Evolutionary conservation across 2,329 filamentous ascomycete species (phyloP).

Genomic region (Drechslerella coelobrocha): DNA sequence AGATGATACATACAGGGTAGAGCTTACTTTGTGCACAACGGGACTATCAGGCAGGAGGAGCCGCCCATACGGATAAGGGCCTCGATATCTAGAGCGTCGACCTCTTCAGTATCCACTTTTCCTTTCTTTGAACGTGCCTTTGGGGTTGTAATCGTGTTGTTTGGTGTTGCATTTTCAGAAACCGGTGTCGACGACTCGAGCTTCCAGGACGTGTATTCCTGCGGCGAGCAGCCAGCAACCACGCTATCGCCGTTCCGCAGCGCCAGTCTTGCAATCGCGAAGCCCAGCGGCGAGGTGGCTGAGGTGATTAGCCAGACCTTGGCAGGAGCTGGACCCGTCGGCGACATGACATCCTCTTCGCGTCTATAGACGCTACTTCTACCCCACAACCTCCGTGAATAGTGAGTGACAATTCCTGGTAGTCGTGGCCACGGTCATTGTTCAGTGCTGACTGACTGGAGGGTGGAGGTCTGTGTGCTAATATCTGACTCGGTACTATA

Average conservation of each 20-base stretch:
- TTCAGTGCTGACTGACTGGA: neutral
- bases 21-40: constrained; percentile 52
- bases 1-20: neutral
- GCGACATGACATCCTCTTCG: constrained; percentile 28
- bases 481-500: neutral
- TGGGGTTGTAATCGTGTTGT: constrained; percentile 24
- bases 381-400: constrained; percentile 13
- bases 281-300: constrained; percentile 81
- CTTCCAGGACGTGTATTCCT: constrained; percentile 69
- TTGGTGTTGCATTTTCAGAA: constrained; percentile 42
- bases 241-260: constrained; percentile 92
- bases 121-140: neutral
- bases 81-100: constrained; percentile 67
- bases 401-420: neutral
- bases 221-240: constrained; percentile 79
- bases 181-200: neutral
- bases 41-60: constrained; percentile 47
- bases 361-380: too few species aligned
- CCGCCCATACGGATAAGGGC: constrained; percentile 55
- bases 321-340: constrained; percentile 17
- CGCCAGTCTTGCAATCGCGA: constrained; percentile 79
- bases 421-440: neutral
- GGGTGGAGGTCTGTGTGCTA: neutral
- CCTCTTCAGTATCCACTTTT: constrained; percentile 56
- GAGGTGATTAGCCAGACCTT: constrained; percentile 88